Evolutionary conservation across 1,284 basidiomycete species (phyloP).

Genomic region (Flammula alnicola): DNA sequence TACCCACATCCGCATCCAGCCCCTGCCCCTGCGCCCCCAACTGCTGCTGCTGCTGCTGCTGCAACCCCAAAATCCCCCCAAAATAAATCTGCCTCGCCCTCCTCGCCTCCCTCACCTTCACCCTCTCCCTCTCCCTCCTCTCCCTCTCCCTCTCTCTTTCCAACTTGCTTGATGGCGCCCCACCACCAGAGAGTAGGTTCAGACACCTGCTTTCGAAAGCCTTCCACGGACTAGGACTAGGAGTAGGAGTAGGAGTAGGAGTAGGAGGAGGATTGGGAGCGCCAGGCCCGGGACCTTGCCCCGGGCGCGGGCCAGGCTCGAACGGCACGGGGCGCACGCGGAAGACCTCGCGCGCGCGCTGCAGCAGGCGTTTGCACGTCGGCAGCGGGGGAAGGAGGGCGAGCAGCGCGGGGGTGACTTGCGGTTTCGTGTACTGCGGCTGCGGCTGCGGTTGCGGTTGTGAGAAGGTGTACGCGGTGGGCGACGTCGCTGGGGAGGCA

Average conservation of each 20-base stretch:
- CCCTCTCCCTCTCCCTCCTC: slow-evolving; percentile 19
- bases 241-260: too few relatives aligned
- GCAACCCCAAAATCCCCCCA: slow-evolving; percentile 14
- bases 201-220: slow-evolving; percentile 25
- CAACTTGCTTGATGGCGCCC: slow-evolving; percentile 9
- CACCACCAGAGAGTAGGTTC: slow-evolving; percentile 17
- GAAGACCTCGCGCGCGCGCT: slow-evolving; percentile 22
- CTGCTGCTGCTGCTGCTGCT: background rate
- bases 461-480: slow-evolving; percentile 8
- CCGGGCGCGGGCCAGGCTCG: slow-evolving; percentile 4
- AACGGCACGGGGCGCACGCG: slow-evolving; percentile 27
- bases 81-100: slow-evolving; percentile 27
- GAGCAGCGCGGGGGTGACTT: slow-evolving; percentile 31
- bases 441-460: slow-evolving; percentile 4
- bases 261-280: too few relatives aligned
- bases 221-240: too few relatives aligned
- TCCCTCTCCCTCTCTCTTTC: slow-evolving; percentile 16
- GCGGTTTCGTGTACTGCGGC: slow-evolving; percentile 19
- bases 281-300: too few relatives aligned
- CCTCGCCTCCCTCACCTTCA: slow-evolving; percentile 20
- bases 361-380: slow-evolving; percentile 27
- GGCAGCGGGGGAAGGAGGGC: slow-evolving; percentile 31
- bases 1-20: slow-evolving; percentile 12
- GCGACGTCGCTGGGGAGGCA: slow-evolving; percentile 10
- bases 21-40: slow-evolving; percentile 1